These are phyloP conservation scores for Erodium moschatum DNA, from an alignment of 441 rosid species.

Conservation along the genomic window DNA sequence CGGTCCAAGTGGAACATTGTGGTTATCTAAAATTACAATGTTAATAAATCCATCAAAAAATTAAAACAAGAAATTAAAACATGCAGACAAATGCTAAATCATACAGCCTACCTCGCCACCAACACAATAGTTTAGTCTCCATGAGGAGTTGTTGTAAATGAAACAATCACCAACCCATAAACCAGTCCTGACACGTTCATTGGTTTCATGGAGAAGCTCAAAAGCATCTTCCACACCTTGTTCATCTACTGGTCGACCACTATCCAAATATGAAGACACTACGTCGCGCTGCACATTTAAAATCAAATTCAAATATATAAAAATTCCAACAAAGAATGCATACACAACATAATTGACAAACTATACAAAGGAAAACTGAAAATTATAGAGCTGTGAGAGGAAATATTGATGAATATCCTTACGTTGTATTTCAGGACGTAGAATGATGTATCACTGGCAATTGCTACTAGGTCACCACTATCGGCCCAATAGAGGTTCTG, in stretches of 20 bases:
- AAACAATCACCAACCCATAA: constrained; percentile 99
- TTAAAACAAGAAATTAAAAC: background rate
- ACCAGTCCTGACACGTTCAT: constrained; percentile 95
- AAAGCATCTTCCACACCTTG: constrained; percentile 98
- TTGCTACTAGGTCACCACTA: constrained; percentile 92
- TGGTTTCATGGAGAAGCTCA: constrained; percentile 95
- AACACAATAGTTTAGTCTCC: constrained; percentile 98
- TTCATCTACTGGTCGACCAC: constrained; percentile 80
- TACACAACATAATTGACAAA: too few relatives aligned
- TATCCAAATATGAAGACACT: constrained; percentile 73
- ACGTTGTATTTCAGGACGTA: too few relatives aligned
- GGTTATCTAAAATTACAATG: constrained; percentile 52
- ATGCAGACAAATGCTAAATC: constrained; percentile 15
- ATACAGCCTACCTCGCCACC: constrained; percentile 80
- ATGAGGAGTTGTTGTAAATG: constrained; percentile 84
- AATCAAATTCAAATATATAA: too few relatives aligned
- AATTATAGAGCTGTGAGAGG: too few relatives aligned
- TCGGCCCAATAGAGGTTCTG: constrained; percentile 86
- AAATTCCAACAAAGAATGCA: too few relatives aligned
- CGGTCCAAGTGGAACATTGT: constrained; percentile 98
- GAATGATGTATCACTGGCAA: constrained; percentile 29
- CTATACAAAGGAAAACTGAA: too few relatives aligned
- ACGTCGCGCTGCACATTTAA: constrained; percentile 58
- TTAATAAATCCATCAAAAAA: constrained; percentile 14
- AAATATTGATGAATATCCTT: too few relatives aligned